Conservation (phyloP, 495 filamentous ascomycete genomes). For the Chaetomium fimeti region DNA sequence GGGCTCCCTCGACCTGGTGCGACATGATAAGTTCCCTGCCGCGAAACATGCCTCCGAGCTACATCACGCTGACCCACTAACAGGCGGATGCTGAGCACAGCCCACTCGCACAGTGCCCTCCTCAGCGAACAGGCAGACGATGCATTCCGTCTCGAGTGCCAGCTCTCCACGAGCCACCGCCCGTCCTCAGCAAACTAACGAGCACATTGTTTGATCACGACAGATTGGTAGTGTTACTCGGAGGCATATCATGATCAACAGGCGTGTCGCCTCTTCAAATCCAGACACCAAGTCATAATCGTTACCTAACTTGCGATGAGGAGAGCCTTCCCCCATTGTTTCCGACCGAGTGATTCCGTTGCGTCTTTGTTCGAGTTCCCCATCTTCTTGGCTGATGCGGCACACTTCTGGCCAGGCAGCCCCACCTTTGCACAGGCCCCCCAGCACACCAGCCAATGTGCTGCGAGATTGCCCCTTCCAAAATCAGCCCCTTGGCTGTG, state of each 20-base stretch:
- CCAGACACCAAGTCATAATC: too few relatives aligned
- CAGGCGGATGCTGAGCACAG: background rate
- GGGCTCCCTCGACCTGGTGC: background rate
- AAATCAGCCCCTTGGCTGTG: slow-evolving; percentile 24
- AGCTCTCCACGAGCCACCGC: background rate
- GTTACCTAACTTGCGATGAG: too few relatives aligned
- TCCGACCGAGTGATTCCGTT: slow-evolving; percentile 11
- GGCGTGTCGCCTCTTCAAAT: too few relatives aligned
- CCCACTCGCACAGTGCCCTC: slow-evolving; percentile 15
- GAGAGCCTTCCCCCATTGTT: background rate
- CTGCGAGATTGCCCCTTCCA: slow-evolving; percentile 17
- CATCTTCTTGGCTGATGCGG: slow-evolving; percentile 19
- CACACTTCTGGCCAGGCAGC: slow-evolving; percentile 19
- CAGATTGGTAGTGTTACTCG: too few relatives aligned
- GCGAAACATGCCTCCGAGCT: slow-evolving; percentile 7
- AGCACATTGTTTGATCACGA: too few relatives aligned
- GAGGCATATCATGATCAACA: too few relatives aligned
- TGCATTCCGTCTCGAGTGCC: background rate
- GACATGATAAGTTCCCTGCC: background rate
- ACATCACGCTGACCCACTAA: slow-evolving; percentile 2
- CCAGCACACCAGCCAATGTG: slow-evolving; percentile 25
- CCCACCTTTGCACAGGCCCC: slow-evolving; percentile 7
- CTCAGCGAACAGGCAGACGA: background rate
- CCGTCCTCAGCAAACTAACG: background rate
- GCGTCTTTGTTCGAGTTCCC: slow-evolving; percentile 19